A percentile compares a stretch with the other conserved stretches of the same genome.
Evolutionary conservation across 352 stramenopile species (phyloP).

Genomic region (Globisporangium uncinulatum): DNA sequence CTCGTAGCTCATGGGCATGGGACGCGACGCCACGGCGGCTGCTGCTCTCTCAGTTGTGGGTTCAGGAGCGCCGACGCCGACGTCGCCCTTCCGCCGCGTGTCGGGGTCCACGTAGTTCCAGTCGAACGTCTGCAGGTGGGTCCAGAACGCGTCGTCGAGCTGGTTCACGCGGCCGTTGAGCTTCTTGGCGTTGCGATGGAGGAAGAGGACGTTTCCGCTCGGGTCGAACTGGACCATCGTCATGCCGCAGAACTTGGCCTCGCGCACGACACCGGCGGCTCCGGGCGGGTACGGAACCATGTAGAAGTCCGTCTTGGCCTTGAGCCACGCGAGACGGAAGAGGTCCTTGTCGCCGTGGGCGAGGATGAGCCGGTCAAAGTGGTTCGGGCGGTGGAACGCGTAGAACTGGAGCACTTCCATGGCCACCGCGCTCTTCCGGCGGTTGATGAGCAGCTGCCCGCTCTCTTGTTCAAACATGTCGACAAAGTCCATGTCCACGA

Average conservation of each 20-base stretch:
- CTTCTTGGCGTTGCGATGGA: conserved; percentile 73
- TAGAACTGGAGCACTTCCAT: conserved; percentile 62
- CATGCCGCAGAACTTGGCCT: conserved; percentile 58
- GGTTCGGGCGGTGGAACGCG: conserved; percentile 46
- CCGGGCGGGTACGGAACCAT: conserved; percentile 55
- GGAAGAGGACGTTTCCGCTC: conserved; percentile 47
- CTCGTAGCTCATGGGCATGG: conserved; percentile 32
- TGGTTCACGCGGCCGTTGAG: conserved; percentile 44
- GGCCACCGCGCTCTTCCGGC: conserved; percentile 23
- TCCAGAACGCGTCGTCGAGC: conserved; percentile 35
- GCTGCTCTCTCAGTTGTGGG: neutral
- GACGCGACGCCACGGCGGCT: conserved; percentile 3
- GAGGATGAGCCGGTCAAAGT: conserved; percentile 55
- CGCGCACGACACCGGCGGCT: conserved; percentile 27
- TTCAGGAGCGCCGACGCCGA: no score
- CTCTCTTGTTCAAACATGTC: conserved; percentile 83
- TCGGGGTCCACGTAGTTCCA: conserved; percentile 13
- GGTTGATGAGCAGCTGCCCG: conserved; percentile 66
- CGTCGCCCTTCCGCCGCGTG: no score
- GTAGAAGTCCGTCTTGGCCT: conserved; percentile 45
- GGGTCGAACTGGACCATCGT: conserved; percentile 72
- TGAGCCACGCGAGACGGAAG: conserved; percentile 77
- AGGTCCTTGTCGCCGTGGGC: conserved; percentile 78
- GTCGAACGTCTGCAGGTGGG: conserved; percentile 37
- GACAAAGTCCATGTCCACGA: conserved; percentile 52